Conservation (phyloP, 495 filamentous ascomycete species). For the Gamarada debralockiae region DNA sequence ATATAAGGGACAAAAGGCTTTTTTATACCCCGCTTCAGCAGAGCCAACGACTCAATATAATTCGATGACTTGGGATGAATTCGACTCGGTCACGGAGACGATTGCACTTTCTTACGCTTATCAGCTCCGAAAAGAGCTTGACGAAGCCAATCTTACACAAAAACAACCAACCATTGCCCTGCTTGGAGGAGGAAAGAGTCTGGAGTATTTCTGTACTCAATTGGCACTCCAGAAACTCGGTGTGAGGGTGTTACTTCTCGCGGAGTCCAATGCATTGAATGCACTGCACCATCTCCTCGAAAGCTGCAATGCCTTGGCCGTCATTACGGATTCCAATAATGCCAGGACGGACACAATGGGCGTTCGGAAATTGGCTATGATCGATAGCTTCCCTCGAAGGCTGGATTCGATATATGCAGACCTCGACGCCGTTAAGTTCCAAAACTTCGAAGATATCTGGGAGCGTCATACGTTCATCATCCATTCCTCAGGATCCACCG, state of each 20-base stretch:
- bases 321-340: conserved; percentile 24
- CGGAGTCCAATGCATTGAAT: conserved; percentile 21
- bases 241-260: conserved; percentile 21
- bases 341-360: conserved; percentile 11
- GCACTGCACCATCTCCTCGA: conserved; percentile 20
- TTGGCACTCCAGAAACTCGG: conserved; percentile 27
- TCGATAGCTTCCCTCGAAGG: conserved; percentile 7
- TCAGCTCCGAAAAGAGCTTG: conserved; percentile 13
- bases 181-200: conserved; percentile 18
- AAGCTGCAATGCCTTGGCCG: conserved; percentile 17
- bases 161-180: conserved; percentile 24
- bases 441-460: conserved; percentile 24
- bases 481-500: conserved; percentile 27
- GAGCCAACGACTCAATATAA: conserved; percentile 12
- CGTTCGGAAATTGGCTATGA: conserved; percentile 18
- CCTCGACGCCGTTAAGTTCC: conserved; percentile 22
- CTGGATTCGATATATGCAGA: neutral
- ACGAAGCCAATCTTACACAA: conserved; percentile 12
- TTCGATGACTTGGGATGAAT: conserved; percentile 26
- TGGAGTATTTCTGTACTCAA: conserved; percentile 25
- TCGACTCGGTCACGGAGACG: conserved; percentile 21
- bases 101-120: conserved; percentile 17
- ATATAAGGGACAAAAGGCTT: conserved; percentile 18
- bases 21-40: conserved; percentile 17
- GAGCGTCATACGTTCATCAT: conserved; percentile 26